Base-by-base conservation (phyloP, 2,329 filamentous ascomycete species). In the Knoxdaviesia capensis region DNA sequence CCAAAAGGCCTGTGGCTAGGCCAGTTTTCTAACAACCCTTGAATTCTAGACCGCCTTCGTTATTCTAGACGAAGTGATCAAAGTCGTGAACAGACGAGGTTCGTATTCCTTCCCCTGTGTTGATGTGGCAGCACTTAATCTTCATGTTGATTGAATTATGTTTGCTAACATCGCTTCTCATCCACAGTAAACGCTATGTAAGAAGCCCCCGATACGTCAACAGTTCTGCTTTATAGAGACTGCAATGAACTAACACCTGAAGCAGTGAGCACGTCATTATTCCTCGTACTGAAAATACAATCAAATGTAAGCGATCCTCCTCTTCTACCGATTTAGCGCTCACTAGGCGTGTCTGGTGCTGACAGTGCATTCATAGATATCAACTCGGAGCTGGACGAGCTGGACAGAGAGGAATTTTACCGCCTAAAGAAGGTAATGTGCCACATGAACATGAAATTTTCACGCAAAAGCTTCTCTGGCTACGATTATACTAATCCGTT, bases 371-470 rank as follows among this genome's bases (percentile, higher is more conserved):
- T n/a, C 7, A 6, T 45, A 80, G 77, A 96, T 56, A 96, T 96
- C 69, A 96, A 96, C 64, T 94, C 88, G 1, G 90, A 98, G 59
- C 73, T 98, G 10, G 90, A 98, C 56, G 90, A 98, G 63, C 69
- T 98, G 41, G 92, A 96, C 61, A 76, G 90, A 66, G 90, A 96
- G 59, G 90, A 98, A 58, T 98, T 98, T 59, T 98, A 94, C 63
- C 72, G 90, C 49, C 63, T 98, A 56, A 98, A 98, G 65, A 98
- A 98, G 68, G 64, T 54, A 47, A 38, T 10, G 20, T 38, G 34
- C 47, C 3, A 48, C 32, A 4, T n/a, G 20, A 20, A 20, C 20
- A 20, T 20, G 20, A 20, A 20, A 20, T 2, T 20, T 20, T 2
- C 20, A 20, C 20, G 20, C 20, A 20, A 20, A 20, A 20, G 20